phyloP scores from a whole-genome alignment of 2,329 filamentous ascomycete genomes.

The Aspergillus fischeri region DNA sequence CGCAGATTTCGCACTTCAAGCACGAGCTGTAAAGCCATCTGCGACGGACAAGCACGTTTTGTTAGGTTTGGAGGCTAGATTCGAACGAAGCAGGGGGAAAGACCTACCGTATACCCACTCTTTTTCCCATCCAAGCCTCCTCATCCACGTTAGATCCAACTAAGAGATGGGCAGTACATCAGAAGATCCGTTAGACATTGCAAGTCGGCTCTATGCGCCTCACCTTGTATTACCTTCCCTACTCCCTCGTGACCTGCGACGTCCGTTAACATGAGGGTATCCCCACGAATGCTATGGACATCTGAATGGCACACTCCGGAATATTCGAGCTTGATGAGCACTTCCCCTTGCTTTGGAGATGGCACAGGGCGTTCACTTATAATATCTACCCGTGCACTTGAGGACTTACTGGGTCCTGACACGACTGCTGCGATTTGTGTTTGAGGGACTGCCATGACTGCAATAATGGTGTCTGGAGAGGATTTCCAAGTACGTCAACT shows the following conservation, averaged over 20 bases:
- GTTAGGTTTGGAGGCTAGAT: background rate
- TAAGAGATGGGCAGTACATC: slow-evolving; percentile 3
- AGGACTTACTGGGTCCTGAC: slow-evolving; percentile 18
- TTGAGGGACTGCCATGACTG: slow-evolving; percentile 17
- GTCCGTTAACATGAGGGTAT: slow-evolving; percentile 42
- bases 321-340: slow-evolving; percentile 47
- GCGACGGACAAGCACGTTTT: slow-evolving; percentile 18
- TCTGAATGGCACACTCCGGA: slow-evolving; percentile 48
- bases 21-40: slow-evolving; percentile 40
- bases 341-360: slow-evolving; percentile 34
- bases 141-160: slow-evolving; percentile 26
- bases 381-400: slow-evolving; percentile 21
- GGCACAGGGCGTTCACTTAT: slow-evolving; percentile 30
- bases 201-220: background rate
- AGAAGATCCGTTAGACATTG: background rate
- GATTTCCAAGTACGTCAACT: background rate
- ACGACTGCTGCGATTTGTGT: slow-evolving; percentile 31
- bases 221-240: slow-evolving; percentile 38
- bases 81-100: background rate
- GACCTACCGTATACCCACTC: slow-evolving; percentile 31
- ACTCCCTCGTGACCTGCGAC: slow-evolving; percentile 48
- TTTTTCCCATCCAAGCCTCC: slow-evolving; percentile 26
- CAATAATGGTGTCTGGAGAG: background rate
- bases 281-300: slow-evolving; percentile 42
- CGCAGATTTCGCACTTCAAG: slow-evolving; percentile 36